Evolutionary conservation across 2,329 filamentous ascomycete genomes (phyloP), one percentile per base, ranked within the genome.

Genomic region (Fusarium algeriense): DNA sequence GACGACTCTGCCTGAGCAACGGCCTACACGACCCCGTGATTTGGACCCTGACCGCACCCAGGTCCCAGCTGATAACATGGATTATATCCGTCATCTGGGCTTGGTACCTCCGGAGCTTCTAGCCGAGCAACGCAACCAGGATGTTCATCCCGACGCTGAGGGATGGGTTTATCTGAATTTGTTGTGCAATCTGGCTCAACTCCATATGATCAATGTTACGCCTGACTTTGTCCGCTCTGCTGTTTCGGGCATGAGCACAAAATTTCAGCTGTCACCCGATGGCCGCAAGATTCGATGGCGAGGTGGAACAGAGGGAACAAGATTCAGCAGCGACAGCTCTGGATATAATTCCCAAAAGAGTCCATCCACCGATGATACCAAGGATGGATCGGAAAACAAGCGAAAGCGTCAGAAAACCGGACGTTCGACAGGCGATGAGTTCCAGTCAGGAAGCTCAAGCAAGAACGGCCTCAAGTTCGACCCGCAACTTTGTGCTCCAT

Each of bases 101-200:
- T 85, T 93, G 13, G 82, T 88, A 0, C 89, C 90, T 0, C 89
- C 89, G 0, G 85, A 91, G 50, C 78, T 88, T 4, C 72, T 84
- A 13, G 82, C 82, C 13, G 81, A 83, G 4, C 82, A 83, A 19
- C 83, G 81, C 20, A 60, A 44, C 4, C 30, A 80, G 5, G 85
- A 89, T 55, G 87, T 89, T 14, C 85, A 87, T 17, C 86, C 90
- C 1, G 90, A 91, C 59, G 84, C 85, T 1, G 90, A 94, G 30
- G 92, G 92, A 7, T 96, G 93, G 93, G 89, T 95, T 1, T 95
- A 95, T 74, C 82, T 96, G 10, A 96, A 96, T 73, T 82, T 97
- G 2, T 85, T 97, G 3, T 90, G 91, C 77, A 94, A 92, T 76
- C 87, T 97, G 84, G 93, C 94, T 0, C 93, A 97, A 80, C 83